Conservation (phyloP, 306 rosid genomes). For the Cucurbita maxima region DNA sequence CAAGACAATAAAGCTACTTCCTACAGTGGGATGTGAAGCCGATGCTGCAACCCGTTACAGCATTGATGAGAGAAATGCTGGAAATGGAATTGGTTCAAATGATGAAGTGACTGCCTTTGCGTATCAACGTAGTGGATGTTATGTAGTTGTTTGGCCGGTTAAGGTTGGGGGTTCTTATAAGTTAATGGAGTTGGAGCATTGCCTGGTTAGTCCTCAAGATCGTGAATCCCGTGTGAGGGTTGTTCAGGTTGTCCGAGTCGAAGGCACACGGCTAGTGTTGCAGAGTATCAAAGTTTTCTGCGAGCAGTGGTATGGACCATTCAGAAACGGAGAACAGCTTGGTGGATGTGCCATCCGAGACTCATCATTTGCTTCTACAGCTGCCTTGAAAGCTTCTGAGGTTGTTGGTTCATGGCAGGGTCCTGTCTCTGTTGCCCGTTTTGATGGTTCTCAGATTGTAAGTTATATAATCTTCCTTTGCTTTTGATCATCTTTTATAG, state of each 20-base stretch:
- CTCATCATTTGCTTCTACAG: slow-evolving; percentile 75
- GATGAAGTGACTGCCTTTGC: slow-evolving; percentile 43
- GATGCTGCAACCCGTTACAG: slow-evolving; percentile 74
- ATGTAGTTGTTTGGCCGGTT: slow-evolving; percentile 56
- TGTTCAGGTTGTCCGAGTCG: slow-evolving; percentile 40
- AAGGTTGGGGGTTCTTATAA: slow-evolving; percentile 19
- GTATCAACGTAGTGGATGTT: slow-evolving; percentile 67
- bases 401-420: slow-evolving; percentile 69
- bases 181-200: slow-evolving; percentile 60
- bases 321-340: slow-evolving; percentile 84
- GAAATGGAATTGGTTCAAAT: slow-evolving; percentile 17
- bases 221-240: slow-evolving; percentile 75
- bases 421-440: slow-evolving; percentile 29
- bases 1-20: slow-evolving; percentile 67
- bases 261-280: slow-evolving; percentile 26
- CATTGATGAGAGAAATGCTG: slow-evolving; percentile 41
- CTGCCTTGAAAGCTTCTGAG: slow-evolving; percentile 46
- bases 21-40: slow-evolving; percentile 94
- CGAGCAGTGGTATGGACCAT: slow-evolving; percentile 99
- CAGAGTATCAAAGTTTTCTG: slow-evolving; percentile 44
- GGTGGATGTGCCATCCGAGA: slow-evolving; percentile 89
- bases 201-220: slow-evolving; percentile 76
- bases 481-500: not conserved
- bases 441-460: slow-evolving; percentile 30
- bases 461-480: slow-evolving; percentile 19